Base-by-base conservation (phyloP, 306 rosid species). In the Trifolium fragiferum region DNA sequence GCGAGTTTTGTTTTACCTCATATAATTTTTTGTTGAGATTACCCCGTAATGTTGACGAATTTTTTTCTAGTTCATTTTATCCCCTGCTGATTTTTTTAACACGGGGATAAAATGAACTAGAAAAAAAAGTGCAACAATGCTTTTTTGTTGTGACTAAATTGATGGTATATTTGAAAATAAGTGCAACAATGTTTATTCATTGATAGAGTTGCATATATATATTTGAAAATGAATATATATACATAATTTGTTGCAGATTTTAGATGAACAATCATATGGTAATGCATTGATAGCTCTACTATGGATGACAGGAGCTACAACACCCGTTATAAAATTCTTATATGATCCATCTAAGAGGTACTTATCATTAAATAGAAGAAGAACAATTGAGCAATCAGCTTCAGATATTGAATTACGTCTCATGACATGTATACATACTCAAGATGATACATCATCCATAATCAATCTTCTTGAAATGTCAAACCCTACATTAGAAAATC, bases 281-380 rank as follows among this genome's bases (percentile, higher is more conserved):
- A 64, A 82, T 50, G 71, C 78, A 75, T 15, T 80, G 8, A n/a
- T 91, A 4, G 49, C 93, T 14, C 33, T 81, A 10, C 1, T 87
- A 37, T 13, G 86, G 69, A 1, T 77, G 6, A 89, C 92, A 5
- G 88, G 78, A 74, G 60, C 37, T 3, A 40, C 79, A 35, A 66
- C 74, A 0, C 94, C 92, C 0, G 0, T 80, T 6, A 83, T 82
- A 37, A 89, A 85, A 66, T 18, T 44, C 13, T 49, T 89, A 32
- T 86, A 89, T 72, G 83, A 84, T 10, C 97, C 94, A 32, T 84
- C 92, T 1, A 81, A 81, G 72, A 80, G 70, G 16, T 84, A 91
- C 80, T 58, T 16, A 33, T 51, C 84, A 19, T 6, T 18, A 20
- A 79, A 27, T 3, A 73, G 77, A 11, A 78, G 78, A 13, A 80